Conservation (phyloP, 352 stramenopile genomes). For the Phytophthora litchii region DNA sequence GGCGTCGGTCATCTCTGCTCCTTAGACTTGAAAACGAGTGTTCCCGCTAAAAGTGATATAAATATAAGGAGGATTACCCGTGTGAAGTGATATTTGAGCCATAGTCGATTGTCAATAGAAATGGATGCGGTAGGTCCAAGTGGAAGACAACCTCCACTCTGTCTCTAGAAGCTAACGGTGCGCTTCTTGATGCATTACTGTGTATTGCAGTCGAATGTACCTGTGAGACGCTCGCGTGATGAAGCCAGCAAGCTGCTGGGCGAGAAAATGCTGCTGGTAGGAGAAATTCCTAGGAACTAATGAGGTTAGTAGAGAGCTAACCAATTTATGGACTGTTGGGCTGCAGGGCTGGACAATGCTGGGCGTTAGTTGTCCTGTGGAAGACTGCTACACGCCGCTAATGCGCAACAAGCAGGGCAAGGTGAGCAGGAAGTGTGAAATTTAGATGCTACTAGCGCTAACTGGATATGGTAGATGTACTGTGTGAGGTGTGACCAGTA, state of each 20-base stretch:
- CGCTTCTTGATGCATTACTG: slow-evolving; percentile 2
- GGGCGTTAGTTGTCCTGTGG: slow-evolving; percentile 61
- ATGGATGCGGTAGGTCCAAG: slow-evolving; percentile 30
- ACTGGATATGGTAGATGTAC: slow-evolving; percentile 52
- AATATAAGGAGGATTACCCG: slow-evolving; percentile 8
- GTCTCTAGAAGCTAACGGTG: slow-evolving; percentile 1
- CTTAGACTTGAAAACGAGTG: neutral
- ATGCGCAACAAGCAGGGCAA: slow-evolving; percentile 80
- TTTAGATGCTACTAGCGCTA: neutral
- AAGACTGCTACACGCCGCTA: slow-evolving; percentile 80
- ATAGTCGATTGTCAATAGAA: slow-evolving; percentile 2
- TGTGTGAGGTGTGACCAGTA: slow-evolving; percentile 82
- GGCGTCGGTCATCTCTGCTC: slow-evolving; percentile 23
- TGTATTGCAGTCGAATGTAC: slow-evolving; percentile 1
- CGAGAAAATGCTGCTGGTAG: slow-evolving; percentile 84
- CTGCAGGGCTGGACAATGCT: slow-evolving; percentile 81
- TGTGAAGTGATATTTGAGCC: neutral
- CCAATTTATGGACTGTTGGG: neutral
- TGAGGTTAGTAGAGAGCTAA: slow-evolving; percentile 2
- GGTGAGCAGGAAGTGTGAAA: slow-evolving; percentile 12
- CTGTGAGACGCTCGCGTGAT: slow-evolving; percentile 54
- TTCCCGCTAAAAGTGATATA: slow-evolving; percentile 37
- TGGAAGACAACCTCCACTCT: too few relatives aligned
- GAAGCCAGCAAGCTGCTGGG: slow-evolving; percentile 75
- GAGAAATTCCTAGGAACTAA: neutral